These are phyloP conservation scores for Sugiyamaella xylanicola DNA, from an alignment of 1,139 yeast species.

Conservation along the genomic window DNA sequence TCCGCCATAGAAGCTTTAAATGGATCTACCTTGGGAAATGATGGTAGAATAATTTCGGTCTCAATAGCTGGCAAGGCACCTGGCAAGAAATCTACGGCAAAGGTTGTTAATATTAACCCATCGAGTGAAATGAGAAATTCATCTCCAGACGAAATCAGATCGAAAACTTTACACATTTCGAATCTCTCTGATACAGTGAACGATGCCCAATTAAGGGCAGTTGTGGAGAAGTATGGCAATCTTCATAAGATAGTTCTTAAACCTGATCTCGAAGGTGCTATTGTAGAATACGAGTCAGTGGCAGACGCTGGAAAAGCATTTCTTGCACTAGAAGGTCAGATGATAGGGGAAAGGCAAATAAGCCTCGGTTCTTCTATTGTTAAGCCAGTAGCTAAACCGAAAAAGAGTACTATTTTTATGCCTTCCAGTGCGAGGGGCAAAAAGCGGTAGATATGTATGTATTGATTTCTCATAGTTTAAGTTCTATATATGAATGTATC, in stretches of 20 bases:
- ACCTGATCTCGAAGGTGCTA: conserved; percentile 54
- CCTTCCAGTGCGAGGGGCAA: conserved; percentile 25
- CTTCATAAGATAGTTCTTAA: conserved; percentile 55
- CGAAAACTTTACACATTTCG: conserved; percentile 32
- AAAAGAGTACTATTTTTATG: conserved; percentile 28
- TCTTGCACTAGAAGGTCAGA: conserved; percentile 51
- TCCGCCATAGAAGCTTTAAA: conserved; percentile 29
- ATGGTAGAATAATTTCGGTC: conserved; percentile 31
- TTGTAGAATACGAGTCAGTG: conserved; percentile 53
- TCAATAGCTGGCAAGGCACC: conserved; percentile 22
- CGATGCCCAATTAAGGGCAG: conserved; percentile 33
- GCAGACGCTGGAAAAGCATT: conserved; percentile 61
- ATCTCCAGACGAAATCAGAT: conserved; percentile 21
- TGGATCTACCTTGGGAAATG: conserved; percentile 29
- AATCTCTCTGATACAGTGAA: conserved; percentile 37
- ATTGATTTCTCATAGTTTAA: neutral
- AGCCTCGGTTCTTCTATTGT: conserved; percentile 19
- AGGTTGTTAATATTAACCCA: conserved; percentile 13
- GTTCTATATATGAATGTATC: neutral
- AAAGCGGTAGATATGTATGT: conserved; percentile 10
- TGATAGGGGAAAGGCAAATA: conserved; percentile 45
- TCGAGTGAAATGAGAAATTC: neutral
- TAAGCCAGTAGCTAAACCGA: conserved; percentile 9
- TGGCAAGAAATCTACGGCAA: neutral
- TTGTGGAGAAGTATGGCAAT: conserved; percentile 49